phyloP scores from a whole-genome alignment of 2,329 filamentous ascomycete genomes.

The Trichoderma endophyticum region DNA sequence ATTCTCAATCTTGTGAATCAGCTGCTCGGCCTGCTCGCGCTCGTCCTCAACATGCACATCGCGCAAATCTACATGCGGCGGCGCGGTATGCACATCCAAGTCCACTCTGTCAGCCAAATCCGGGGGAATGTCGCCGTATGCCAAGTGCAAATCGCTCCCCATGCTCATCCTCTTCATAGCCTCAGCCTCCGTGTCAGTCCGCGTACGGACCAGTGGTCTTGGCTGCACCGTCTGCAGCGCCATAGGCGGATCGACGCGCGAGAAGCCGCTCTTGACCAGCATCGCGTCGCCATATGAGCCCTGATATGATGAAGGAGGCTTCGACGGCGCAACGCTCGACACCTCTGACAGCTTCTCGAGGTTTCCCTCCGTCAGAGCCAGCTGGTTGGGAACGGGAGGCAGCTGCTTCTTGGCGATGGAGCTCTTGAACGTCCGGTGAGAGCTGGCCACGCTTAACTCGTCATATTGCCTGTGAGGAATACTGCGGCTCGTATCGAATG shows the following conservation, averaged over 20 bases:
- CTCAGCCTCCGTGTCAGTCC: constrained; percentile 40
- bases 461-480: constrained; percentile 28
- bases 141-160: constrained; percentile 83
- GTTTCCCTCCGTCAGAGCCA: constrained; percentile 50
- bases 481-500: constrained; percentile 31
- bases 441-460: constrained; percentile 38
- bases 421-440: constrained; percentile 41
- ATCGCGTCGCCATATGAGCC: constrained; percentile 33
- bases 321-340: constrained; percentile 47
- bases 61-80: constrained; percentile 43
- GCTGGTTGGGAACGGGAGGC: constrained; percentile 27
- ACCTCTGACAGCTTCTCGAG: constrained; percentile 53
- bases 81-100: constrained; percentile 39
- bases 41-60: constrained; percentile 41
- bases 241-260: constrained; percentile 30
- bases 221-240: constrained; percentile 20
- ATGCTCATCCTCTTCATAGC: constrained; percentile 32
- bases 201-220: constrained; percentile 31
- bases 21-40: constrained; percentile 50
- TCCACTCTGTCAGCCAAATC: constrained; percentile 55
- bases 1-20: constrained; percentile 71
- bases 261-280: constrained; percentile 42
- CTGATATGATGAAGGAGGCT: constrained; percentile 42
- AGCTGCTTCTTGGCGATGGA: constrained; percentile 31
- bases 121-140: constrained; percentile 79